Evolutionary conservation across 345 rosid genomes (phyloP).

Genomic region (Mallotus nudiflorus): DNA sequence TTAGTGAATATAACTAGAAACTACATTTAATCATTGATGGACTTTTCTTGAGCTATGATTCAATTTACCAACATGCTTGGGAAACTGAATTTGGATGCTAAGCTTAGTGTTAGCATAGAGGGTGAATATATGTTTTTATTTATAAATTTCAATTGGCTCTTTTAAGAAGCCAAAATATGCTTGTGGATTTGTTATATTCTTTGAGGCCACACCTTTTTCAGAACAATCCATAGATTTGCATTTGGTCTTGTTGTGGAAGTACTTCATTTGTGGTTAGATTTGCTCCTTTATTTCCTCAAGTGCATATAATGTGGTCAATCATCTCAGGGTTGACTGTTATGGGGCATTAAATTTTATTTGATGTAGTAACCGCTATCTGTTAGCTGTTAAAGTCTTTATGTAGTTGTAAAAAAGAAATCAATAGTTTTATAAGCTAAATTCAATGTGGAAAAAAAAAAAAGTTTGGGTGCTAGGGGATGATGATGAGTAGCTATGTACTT

Average conservation of each 20-base stretch:
- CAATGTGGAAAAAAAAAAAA: too few relatives aligned
- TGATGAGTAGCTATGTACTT: too few relatives aligned
- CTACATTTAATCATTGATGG: neutral
- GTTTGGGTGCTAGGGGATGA: too few relatives aligned
- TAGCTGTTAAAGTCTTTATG: too few relatives aligned
- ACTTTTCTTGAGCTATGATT: neutral
- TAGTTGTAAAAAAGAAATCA: too few relatives aligned
- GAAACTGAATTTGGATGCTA: neutral
- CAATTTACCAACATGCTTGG: neutral
- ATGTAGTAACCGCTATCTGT: too few relatives aligned
- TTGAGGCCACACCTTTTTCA: neutral
- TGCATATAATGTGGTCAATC: neutral
- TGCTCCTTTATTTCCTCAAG: neutral
- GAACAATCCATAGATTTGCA: neutral
- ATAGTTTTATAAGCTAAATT: too few relatives aligned
- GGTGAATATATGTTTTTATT: too few relatives aligned
- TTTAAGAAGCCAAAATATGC: conserved; percentile 2
- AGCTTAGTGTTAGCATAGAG: neutral
- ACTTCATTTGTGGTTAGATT: neutral
- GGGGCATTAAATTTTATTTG: too few relatives aligned
- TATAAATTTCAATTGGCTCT: neutral
- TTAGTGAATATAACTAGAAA: neutral
- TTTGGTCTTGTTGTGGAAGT: neutral
- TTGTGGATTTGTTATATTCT: neutral
- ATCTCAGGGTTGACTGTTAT: too few relatives aligned